These are phyloP conservation scores for Fusarium sp. DNA, from an alignment of 2,329 filamentous ascomycete species.

Conservation along the genomic window DNA sequence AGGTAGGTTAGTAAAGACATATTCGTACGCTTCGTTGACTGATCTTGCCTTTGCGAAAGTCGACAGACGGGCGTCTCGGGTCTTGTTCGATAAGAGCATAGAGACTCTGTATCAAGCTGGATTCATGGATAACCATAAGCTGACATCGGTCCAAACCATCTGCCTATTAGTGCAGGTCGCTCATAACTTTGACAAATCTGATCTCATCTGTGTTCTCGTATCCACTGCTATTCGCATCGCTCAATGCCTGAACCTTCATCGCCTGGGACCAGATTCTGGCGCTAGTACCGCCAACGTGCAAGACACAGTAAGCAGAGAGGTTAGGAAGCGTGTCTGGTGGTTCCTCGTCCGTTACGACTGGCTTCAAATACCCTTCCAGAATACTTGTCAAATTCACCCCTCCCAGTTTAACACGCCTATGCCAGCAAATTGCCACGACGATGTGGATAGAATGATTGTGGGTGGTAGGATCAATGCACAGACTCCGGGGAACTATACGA, in stretches of 20 bases:
- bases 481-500: neutral
- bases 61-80: neutral
- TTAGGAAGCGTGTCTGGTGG: constrained; percentile 7
- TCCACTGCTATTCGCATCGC: constrained; percentile 5
- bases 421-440: neutral
- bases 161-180: constrained; percentile 5
- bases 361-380: constrained; percentile 11
- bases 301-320: neutral
- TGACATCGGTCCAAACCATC: neutral
- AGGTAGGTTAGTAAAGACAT: accelerated
- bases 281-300: accelerated
- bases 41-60: accelerated
- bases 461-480: neutral
- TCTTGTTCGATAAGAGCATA: neutral
- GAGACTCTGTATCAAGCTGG: neutral
- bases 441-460: neutral
- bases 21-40: accelerated
- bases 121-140: constrained; percentile 13
- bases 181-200: constrained; percentile 1
- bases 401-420: neutral
- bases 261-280: neutral
- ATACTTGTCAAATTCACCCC: constrained; percentile 5
- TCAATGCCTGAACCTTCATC: neutral
- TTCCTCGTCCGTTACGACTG: constrained; percentile 19
- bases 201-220: constrained; percentile 1